Evolutionary conservation across 805 yeast species (phyloP), one percentile per base, ranked within the genome.

Genomic region (Candida ovalis): DNA sequence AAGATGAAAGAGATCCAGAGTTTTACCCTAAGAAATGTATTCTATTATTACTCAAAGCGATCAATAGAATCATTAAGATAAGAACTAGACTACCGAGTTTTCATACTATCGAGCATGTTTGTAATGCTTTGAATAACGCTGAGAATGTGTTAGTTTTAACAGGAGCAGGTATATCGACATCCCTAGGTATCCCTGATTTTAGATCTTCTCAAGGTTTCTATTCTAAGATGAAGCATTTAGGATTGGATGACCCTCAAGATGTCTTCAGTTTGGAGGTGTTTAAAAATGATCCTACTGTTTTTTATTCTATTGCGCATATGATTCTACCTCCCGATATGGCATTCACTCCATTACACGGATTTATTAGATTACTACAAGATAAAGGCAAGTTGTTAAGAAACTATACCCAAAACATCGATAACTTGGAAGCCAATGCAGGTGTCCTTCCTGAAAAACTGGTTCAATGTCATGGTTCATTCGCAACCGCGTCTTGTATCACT

Each of bases 391-490:
- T 90, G 41, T 66, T 90, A 48, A 75, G 96, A 56, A 88, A 89
- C 63, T 90, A 90, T 65, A 88, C 97, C 1, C 97, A 90, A 63
- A 90, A 90, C 61, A 90, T 90, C 44, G 97, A 90, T 65, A 88
- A 90, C 60, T 64, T 90, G 53, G 96, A 89, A 68, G 77, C 79
- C n/a, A 78, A 80, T 54, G 96, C 87, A 0, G 96, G 96, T 3
- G 75, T 90, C 7, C 63, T 71, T 7, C 66, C 74, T 1, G 88
- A 83, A 7, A 82, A 81, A 56, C 64, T 86, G 53, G 86, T 90
- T 22, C 96, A 89, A 66, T 90, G 97, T 62, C 97, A 90, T 67
- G 97, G 97, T 1, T 87, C 96, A 2, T 90, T 90, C 67, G 96
- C 95, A 0, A 77, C 80, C 0, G 97, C 96, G 8, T 80, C 90